Conservation (phyloP, 495 filamentous ascomycete genomes). For the Schizothecium vesticola region DNA sequence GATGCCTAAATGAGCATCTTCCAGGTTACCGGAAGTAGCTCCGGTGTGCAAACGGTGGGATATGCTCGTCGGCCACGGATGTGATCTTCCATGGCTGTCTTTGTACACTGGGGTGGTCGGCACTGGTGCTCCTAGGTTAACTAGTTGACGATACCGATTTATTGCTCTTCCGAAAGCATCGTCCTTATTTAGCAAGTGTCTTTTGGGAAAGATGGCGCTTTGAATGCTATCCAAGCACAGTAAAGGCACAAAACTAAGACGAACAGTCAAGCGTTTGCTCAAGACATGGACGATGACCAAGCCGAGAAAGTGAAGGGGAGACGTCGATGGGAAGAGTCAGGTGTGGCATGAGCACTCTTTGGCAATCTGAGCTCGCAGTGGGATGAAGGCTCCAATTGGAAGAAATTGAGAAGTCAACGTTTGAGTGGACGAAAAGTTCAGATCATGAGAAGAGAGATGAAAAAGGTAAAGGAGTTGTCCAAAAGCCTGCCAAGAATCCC, state of each 20-base stretch:
- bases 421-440: too few species aligned
- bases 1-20: background rate
- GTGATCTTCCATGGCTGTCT: background rate
- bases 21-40: background rate
- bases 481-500: background rate
- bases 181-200: background rate
- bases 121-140: too few species aligned
- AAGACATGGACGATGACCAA: background rate
- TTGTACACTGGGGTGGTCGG: background rate
- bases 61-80: background rate
- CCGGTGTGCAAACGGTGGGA: background rate
- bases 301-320: background rate
- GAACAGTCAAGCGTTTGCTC: background rate
- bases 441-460: too few species aligned
- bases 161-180: background rate
- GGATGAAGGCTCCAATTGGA: too few species aligned
- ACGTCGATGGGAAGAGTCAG: background rate
- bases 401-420: too few species aligned
- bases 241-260: background rate
- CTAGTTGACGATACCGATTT: background rate
- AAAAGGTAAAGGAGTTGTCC: too few species aligned
- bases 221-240: background rate
- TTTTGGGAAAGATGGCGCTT: background rate
- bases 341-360: background rate
- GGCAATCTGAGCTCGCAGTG: background rate